phyloP scores from a whole-genome alignment of 2,329 filamentous ascomycete species.

The Phoma herbarum region DNA sequence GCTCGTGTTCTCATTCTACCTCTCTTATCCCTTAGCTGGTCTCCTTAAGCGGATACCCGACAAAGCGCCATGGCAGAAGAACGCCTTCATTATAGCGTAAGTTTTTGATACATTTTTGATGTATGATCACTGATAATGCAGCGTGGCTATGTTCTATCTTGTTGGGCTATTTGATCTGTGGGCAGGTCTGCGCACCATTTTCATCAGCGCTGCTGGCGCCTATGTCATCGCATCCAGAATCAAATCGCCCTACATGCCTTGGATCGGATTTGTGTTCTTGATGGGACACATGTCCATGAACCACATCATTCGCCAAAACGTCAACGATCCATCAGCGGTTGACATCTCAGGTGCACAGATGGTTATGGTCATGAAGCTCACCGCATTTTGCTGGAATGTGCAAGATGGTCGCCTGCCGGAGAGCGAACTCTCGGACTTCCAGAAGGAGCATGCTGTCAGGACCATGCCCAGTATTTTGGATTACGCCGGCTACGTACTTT shows the following conservation, averaged over 20 bases:
- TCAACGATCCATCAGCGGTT: slow-evolving; percentile 70
- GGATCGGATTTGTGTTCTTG: slow-evolving; percentile 90
- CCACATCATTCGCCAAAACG: slow-evolving; percentile 82
- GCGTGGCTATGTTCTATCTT: slow-evolving; percentile 86
- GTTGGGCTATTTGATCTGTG: slow-evolving; percentile 94
- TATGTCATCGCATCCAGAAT: slow-evolving; percentile 87
- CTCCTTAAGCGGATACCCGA: slow-evolving; percentile 92
- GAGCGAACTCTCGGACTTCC: slow-evolving; percentile 82
- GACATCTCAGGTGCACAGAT: slow-evolving; percentile 96
- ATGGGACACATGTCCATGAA: slow-evolving; percentile 96
- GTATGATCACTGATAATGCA: slow-evolving; percentile 46
- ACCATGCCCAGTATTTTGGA: slow-evolving; percentile 80
- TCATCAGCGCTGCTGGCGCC: slow-evolving; percentile 79
- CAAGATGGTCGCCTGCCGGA: slow-evolving; percentile 86
- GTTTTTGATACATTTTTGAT: background rate
- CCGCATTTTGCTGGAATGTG: slow-evolving; percentile 97
- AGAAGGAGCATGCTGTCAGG: slow-evolving; percentile 81
- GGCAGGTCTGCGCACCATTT: slow-evolving; percentile 79
- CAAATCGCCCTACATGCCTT: slow-evolving; percentile 94
- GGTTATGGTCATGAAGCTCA: slow-evolving; percentile 98
- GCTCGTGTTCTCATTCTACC: slow-evolving; percentile 85
- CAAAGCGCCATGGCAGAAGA: slow-evolving; percentile 82
- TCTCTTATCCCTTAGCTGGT: slow-evolving; percentile 91
- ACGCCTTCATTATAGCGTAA: slow-evolving; percentile 83
- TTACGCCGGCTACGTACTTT: slow-evolving; percentile 88